Evolutionary conservation across 768 basidiomycete species (phyloP).

Genomic region (Suillus tomentosus): DNA sequence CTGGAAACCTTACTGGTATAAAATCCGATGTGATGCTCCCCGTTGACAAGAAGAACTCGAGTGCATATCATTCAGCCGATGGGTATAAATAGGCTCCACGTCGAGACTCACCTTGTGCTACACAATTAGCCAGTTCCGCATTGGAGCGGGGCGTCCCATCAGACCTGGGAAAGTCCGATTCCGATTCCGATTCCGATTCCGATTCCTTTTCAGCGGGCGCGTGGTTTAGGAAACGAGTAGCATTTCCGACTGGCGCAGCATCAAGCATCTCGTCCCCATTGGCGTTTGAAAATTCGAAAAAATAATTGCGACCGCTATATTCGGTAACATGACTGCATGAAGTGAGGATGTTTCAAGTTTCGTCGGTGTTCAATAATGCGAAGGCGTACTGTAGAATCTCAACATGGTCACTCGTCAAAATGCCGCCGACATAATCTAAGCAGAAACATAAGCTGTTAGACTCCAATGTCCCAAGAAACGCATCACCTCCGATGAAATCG

Average conservation of each 20-base stretch:
- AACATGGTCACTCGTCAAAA: slow-evolving; percentile 21
- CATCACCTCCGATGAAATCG: slow-evolving; percentile 37
- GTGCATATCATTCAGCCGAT: background rate
- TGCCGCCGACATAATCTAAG: slow-evolving; percentile 45
- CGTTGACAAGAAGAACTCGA: slow-evolving; percentile 33
- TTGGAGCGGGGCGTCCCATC: no score
- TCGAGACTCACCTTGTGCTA: slow-evolving; percentile 28
- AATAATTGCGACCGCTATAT: slow-evolving; percentile 35
- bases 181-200: no score
- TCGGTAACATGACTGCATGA: slow-evolving; percentile 16
- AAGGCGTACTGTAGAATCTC: slow-evolving; percentile 11
- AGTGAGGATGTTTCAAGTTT: background rate
- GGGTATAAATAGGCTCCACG: background rate
- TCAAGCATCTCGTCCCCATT: slow-evolving; percentile 26
- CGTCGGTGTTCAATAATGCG: background rate
- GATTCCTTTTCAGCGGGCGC: background rate
- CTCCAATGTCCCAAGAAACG: background rate
- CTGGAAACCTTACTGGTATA: slow-evolving; percentile 34
- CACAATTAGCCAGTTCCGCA: slow-evolving; percentile 18
- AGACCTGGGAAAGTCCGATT: no score
- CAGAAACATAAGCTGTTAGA: background rate
- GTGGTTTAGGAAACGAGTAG: slow-evolving; percentile 49
- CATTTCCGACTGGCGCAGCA: slow-evolving; percentile 45
- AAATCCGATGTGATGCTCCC: slow-evolving; percentile 39
- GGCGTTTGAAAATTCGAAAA: slow-evolving; percentile 28